A percentile compares a stretch with the other conserved stretches of the same genome.
Conservation (phyloP, 2,329 filamentous ascomycete genomes). For the Colletotrichum navitas region DNA sequence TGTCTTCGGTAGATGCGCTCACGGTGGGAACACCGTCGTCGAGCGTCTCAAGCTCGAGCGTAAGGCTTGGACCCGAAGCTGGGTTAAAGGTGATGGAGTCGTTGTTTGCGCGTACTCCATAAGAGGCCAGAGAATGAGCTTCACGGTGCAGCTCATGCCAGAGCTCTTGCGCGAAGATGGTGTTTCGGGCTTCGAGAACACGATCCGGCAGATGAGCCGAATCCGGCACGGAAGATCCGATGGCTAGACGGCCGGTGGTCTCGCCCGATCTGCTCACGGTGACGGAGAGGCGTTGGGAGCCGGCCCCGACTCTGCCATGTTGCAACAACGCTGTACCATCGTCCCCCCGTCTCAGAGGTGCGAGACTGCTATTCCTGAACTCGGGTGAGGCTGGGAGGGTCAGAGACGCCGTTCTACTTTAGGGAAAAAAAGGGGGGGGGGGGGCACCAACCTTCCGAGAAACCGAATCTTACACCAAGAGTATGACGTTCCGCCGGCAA, state of each 20-base stretch:
- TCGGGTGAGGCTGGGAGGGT: constrained; percentile 63
- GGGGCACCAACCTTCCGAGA: constrained; percentile 73
- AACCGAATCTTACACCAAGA: constrained; percentile 90
- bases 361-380: constrained; percentile 79
- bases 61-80: constrained; percentile 66
- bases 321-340: constrained; percentile 84
- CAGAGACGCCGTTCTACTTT: constrained; percentile 43
- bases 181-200: constrained; percentile 82
- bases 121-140: constrained; percentile 77
- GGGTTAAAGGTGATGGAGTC: constrained; percentile 68
- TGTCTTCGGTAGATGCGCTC: constrained; percentile 57
- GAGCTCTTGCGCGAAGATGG: constrained; percentile 85
- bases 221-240: constrained; percentile 66
- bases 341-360: constrained; percentile 79
- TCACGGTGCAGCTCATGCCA: constrained; percentile 92
- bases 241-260: constrained; percentile 68
- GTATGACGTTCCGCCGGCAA: constrained; percentile 79
- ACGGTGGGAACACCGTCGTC: constrained; percentile 47
- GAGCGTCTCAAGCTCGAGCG: constrained; percentile 70
- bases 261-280: constrained; percentile 70
- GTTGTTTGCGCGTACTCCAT: constrained; percentile 75
- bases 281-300: constrained; percentile 74
- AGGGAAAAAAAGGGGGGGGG: too few relatives aligned
- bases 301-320: constrained; percentile 63
- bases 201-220: constrained; percentile 74